Evolutionary conservation across 495 filamentous ascomycete genomes (phyloP), one percentile per base, ranked within the genome.

Genomic region (Saxophila tyrrhenica): DNA sequence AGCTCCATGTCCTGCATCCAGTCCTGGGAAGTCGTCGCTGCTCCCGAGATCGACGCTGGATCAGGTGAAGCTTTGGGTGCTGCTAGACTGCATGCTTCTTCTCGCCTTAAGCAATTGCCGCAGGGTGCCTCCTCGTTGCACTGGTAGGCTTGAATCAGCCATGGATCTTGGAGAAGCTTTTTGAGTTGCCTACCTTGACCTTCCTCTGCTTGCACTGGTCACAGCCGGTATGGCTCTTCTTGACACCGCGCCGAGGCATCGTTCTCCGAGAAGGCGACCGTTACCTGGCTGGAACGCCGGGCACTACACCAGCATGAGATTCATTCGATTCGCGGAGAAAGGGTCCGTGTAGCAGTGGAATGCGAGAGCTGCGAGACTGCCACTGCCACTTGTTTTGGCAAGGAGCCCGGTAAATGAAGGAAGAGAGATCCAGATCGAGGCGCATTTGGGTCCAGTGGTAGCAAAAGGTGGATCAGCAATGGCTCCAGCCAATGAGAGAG

Each of bases 161-260:
- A 13, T 35, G 7, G 5, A 7, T 35, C 29, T 5, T 7, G 5
- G 41, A n/a, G 17, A 44, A 44, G n/a, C 15, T 5, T n/a, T 21
- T 7, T 8, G 25, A 44, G 32, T 2, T n/a, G 49, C 55, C 39
- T 51, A 66, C 64, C 56, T 66, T 67, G 16, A 67, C 52, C 7
- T 58, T 46, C 25, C 64, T 42, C 21, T 50, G 48, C 44, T 67
- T 67, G 55, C 64, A 67, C 15, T 50, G 41, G 10, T 25, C 50
- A 42, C 64, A 67, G 2, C 64, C 64, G n/a, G 57, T 54, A 17
- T 61, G 46, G 5, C 56, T 56, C 46, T 67, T 67, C 32, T 54
- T 63, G 39, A 57, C 29, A 32, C 55, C 49, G 9, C 39, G 41
- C 20, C 25, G 62, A 1, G 62, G 19, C 35, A 29, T 39, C 13